These are phyloP conservation scores for Neurospora sp. DNA, from an alignment of 495 filamentous ascomycete genomes.

Conservation along the genomic window DNA sequence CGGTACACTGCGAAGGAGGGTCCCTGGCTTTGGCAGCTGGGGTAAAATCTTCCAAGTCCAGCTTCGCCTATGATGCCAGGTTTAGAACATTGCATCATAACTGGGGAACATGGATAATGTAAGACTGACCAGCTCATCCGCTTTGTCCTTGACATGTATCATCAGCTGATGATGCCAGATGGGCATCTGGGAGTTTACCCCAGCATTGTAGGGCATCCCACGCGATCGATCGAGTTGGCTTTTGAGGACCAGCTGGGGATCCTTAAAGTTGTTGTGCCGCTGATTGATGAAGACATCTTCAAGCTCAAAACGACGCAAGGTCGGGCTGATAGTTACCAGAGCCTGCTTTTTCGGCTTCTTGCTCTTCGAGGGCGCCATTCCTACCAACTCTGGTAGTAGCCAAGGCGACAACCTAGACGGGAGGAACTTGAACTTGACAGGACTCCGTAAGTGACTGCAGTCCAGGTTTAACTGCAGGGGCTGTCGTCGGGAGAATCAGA, in stretches of 20 bases:
- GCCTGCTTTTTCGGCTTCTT: background rate
- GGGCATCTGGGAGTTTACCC: slow-evolving; percentile 4
- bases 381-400: background rate
- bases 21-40: background rate
- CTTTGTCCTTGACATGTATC: slow-evolving; percentile 26
- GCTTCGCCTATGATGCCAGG: slow-evolving; percentile 3
- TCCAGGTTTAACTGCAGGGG: background rate
- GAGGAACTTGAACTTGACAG: background rate
- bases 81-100: background rate
- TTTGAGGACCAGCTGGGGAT: slow-evolving; percentile 23
- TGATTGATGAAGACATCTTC: slow-evolving; percentile 13
- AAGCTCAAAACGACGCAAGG: slow-evolving; percentile 12
- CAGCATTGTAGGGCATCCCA: slow-evolving; percentile 9
- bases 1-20: background rate
- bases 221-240: slow-evolving; percentile 8
- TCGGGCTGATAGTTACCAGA: background rate
- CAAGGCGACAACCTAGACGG: background rate
- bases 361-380: slow-evolving; percentile 6
- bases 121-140: slow-evolving; percentile 18
- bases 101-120: background rate
- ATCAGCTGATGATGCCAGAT: slow-evolving; percentile 15
- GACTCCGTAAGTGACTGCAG: background rate
- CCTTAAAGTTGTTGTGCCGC: slow-evolving; percentile 13
- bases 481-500: background rate
- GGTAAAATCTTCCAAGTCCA: slow-evolving; percentile 12